These are phyloP conservation scores for Microdochium paspali DNA, from an alignment of 2,329 filamentous ascomycete species.

Conservation along the genomic window DNA sequence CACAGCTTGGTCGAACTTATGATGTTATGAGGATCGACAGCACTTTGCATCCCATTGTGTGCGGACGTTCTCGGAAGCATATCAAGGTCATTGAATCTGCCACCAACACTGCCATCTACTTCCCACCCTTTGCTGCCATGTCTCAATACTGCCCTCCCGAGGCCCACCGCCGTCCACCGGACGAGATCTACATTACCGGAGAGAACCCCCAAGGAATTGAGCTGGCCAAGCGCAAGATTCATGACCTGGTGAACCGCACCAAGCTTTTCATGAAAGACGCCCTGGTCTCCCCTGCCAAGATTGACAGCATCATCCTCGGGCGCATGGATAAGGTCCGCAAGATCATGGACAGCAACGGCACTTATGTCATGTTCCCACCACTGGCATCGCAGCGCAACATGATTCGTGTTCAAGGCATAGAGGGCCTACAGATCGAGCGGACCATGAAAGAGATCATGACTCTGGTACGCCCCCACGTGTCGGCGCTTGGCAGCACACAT, in stretches of 20 bases:
- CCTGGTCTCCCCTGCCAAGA: constrained; percentile 79
- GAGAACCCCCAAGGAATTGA: constrained; percentile 77
- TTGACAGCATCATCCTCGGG: constrained; percentile 85
- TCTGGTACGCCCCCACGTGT: constrained; percentile 47
- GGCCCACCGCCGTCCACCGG: constrained; percentile 71
- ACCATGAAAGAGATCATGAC: constrained; percentile 95
- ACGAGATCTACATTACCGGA: constrained; percentile 92
- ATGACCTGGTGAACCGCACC: constrained; percentile 71
- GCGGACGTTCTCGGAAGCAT: constrained; percentile 89
- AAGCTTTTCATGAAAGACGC: constrained; percentile 90
- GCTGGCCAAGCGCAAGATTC: constrained; percentile 82
- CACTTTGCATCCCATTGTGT: constrained; percentile 83
- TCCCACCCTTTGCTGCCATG: constrained; percentile 85
- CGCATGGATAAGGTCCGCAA: constrained; percentile 94
- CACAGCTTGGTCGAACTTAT: constrained; percentile 61
- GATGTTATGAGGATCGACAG: constrained; percentile 77
- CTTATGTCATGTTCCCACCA: constrained; percentile 85
- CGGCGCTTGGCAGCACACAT: not conserved
- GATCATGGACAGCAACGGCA: constrained; percentile 94
- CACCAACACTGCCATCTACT: constrained; percentile 95
- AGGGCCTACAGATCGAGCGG: constrained; percentile 88
- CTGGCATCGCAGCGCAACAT: constrained; percentile 77
- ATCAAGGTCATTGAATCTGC: constrained; percentile 96
- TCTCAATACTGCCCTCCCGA: constrained; percentile 83
- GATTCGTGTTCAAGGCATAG: constrained; percentile 84